Conservation (phyloP, 495 filamentous ascomycete genomes). For the Apiosordaria backusii region DNA sequence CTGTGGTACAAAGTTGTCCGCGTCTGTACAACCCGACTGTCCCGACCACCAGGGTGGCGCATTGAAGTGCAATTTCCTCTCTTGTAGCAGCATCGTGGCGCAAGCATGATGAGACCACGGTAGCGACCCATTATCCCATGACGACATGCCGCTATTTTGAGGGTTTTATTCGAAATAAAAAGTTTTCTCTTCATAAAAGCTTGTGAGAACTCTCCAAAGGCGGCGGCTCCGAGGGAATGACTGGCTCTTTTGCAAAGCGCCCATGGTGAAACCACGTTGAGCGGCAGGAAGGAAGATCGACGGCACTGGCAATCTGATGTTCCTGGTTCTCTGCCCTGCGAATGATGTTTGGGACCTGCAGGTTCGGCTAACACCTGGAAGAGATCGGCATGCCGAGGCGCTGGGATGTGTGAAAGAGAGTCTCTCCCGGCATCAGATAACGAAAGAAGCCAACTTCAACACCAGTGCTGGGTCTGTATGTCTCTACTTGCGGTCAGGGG, state of each 20-base stretch:
- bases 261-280: neutral
- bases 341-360: neutral
- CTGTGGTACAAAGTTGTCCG: neutral
- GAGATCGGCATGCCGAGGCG: neutral
- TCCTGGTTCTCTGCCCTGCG: neutral
- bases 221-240: no score
- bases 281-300: neutral
- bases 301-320: neutral
- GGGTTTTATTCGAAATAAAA: neutral
- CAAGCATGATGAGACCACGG: neutral
- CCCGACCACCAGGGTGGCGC: neutral
- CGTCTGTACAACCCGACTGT: constrained; percentile 1
- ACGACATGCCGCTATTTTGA: neutral
- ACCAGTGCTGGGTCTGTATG: no score
- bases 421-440: neutral
- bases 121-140: neutral
- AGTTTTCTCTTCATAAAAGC: neutral
- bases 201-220: no score
- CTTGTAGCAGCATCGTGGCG: neutral
- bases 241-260: neutral
- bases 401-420: neutral
- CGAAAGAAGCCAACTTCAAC: no score
- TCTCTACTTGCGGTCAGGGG: no score
- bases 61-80: constrained; percentile 13
- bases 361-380: neutral